These are phyloP conservation scores for Capsella rubella DNA, from an alignment of 441 rosid genomes.

Conservation along the genomic window DNA sequence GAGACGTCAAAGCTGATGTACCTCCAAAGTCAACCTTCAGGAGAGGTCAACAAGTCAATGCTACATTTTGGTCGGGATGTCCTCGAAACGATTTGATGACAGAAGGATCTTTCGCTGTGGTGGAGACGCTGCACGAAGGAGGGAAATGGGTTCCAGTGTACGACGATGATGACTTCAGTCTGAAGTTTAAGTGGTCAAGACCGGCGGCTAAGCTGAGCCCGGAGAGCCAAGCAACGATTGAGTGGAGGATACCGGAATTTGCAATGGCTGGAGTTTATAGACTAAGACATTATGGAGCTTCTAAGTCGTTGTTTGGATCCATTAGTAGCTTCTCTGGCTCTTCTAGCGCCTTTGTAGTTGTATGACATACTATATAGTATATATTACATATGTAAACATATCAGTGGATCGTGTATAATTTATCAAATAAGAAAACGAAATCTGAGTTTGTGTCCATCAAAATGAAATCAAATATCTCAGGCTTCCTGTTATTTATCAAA, in stretches of 20 bases:
- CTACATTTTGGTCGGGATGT: constrained; percentile 75
- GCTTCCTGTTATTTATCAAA: no score
- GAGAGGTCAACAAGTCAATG: constrained; percentile 56
- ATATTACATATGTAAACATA: not conserved
- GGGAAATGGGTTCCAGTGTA: constrained; percentile 61
- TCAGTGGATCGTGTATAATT: not conserved
- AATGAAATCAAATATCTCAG: no score
- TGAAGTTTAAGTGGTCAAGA: constrained; percentile 72
- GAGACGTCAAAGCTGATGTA: constrained; percentile 63
- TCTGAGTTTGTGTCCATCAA: not conserved
- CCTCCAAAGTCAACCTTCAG: constrained; percentile 57
- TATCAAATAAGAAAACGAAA: not conserved
- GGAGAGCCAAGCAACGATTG: constrained; percentile 58
- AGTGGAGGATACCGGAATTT: constrained; percentile 64
- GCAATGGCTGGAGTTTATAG: constrained; percentile 61
- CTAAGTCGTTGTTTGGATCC: constrained; percentile 58
- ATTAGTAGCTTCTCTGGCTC: constrained; percentile 63
- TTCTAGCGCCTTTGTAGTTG: constrained; percentile 70
- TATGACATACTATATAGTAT: constrained; percentile 14
- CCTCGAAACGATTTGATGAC: constrained; percentile 76
- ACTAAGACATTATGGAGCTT: constrained; percentile 68
- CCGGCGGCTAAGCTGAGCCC: constrained; percentile 58
- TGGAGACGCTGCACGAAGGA: constrained; percentile 57
- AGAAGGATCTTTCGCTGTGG: constrained; percentile 72
- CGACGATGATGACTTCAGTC: constrained; percentile 73